Evolutionary conservation across 1,284 basidiomycete genomes (phyloP).

Genomic region (Cerrena zonata): DNA sequence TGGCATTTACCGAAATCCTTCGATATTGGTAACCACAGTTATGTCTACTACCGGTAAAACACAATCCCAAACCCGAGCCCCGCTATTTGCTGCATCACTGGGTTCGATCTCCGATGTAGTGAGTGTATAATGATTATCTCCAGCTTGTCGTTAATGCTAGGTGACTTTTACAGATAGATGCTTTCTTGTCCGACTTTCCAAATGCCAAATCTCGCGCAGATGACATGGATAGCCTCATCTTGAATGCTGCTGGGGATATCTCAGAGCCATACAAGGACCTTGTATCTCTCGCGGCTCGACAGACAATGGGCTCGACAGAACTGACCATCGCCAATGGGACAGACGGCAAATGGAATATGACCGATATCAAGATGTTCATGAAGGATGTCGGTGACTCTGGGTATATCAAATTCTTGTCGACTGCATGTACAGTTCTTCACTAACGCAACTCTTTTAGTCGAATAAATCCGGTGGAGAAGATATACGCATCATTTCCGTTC

Average conservation of each 20-base stretch:
- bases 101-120: slow-evolving; percentile 14
- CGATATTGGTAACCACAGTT: slow-evolving; percentile 18
- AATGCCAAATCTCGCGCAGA: slow-evolving; percentile 18
- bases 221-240: slow-evolving; percentile 22
- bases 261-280: slow-evolving; percentile 35
- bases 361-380: slow-evolving; percentile 45
- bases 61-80: slow-evolving; percentile 18
- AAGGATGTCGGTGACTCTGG: slow-evolving; percentile 23
- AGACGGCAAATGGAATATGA: slow-evolving; percentile 30
- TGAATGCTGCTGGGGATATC: slow-evolving; percentile 16
- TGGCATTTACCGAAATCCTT: slow-evolving; percentile 21
- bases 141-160: background rate
- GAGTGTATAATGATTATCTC: slow-evolving; percentile 3
- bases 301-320: slow-evolving; percentile 37
- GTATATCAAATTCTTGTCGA: slow-evolving; percentile 20
- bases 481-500: slow-evolving; percentile 44
- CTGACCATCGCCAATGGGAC: slow-evolving; percentile 27
- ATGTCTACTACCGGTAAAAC: slow-evolving; percentile 8
- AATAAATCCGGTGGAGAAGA: slow-evolving; percentile 41
- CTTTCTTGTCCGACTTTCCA: slow-evolving; percentile 22
- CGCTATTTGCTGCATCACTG: slow-evolving; percentile 23
- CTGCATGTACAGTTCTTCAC: too few species aligned
- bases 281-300: slow-evolving; percentile 35
- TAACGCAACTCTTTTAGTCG: slow-evolving; percentile 17
- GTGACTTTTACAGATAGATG: slow-evolving; percentile 19